Evolutionary conservation across 1,139 yeast species (phyloP).

Genomic region (Suhomyces ambrosiae): DNA sequence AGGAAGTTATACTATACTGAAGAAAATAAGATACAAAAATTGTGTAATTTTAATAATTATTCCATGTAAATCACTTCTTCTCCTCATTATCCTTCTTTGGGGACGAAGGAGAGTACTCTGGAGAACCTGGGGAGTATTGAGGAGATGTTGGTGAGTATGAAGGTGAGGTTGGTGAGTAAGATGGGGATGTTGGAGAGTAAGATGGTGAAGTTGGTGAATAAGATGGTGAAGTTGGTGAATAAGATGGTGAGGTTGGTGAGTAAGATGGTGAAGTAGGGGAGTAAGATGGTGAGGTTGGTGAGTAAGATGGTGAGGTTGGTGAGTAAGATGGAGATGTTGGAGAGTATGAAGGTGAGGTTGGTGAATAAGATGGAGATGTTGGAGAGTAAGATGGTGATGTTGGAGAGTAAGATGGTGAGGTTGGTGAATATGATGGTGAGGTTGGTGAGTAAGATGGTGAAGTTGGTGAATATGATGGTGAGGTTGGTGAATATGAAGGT

Average conservation of each 20-base stretch:
- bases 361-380: conserved; percentile 62
- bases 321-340: conserved; percentile 67
- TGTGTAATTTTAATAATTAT: conserved; percentile 3
- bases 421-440: conserved; percentile 62
- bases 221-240: conserved; percentile 56
- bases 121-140: conserved; percentile 34
- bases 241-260: conserved; percentile 50
- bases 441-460: conserved; percentile 50
- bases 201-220: conserved; percentile 64
- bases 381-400: conserved; percentile 63
- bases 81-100: conserved; percentile 23
- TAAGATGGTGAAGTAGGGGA: conserved; percentile 64
- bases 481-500: conserved; percentile 64
- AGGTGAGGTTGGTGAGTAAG: conserved; percentile 64
- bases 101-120: conserved; percentile 50
- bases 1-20: conserved; percentile 6
- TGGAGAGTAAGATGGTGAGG: conserved; percentile 60
- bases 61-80: conserved; percentile 7
- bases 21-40: conserved; percentile 6
- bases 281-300: conserved; percentile 67
- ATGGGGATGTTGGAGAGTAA: conserved; percentile 62
- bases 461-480: conserved; percentile 59
- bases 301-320: conserved; percentile 65
- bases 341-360: conserved; percentile 56
- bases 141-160: conserved; percentile 64